These are phyloP conservation scores for Phoma sp. DNA, from an alignment of 2,329 filamentous ascomycete genomes.

Conservation along the genomic window DNA sequence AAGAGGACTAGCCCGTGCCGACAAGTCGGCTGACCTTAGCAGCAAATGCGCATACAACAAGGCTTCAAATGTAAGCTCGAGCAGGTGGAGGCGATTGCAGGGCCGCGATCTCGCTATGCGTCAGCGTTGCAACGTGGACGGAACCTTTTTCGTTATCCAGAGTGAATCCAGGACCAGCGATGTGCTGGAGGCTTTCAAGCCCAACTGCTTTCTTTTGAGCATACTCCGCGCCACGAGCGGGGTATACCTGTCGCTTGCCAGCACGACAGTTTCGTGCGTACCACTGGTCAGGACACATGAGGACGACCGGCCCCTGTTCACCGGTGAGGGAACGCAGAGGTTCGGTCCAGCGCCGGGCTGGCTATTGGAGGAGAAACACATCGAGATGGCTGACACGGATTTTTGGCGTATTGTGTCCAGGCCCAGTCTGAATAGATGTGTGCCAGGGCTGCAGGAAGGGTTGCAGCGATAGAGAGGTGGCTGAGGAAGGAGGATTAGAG, in stretches of 20 bases:
- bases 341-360: slow-evolving; percentile 13
- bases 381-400: slow-evolving; percentile 8
- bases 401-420: slow-evolving; percentile 15
- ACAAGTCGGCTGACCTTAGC: slow-evolving; percentile 19
- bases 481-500: slow-evolving; percentile 15
- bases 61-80: slow-evolving; percentile 17
- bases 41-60: neutral
- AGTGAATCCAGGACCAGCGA: slow-evolving; percentile 2
- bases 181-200: slow-evolving; percentile 8
- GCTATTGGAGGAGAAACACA: slow-evolving; percentile 33
- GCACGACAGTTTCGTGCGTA: slow-evolving; percentile 11
- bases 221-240: slow-evolving; percentile 33
- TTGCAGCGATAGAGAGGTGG: slow-evolving; percentile 17
- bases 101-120: slow-evolving; percentile 13
- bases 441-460: slow-evolving; percentile 14
- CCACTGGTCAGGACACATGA: slow-evolving; percentile 18
- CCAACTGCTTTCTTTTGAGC: slow-evolving; percentile 28
- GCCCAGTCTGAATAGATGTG: slow-evolving; percentile 6
- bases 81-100: slow-evolving; percentile 20
- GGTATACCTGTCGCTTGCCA: slow-evolving; percentile 17
- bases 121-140: neutral
- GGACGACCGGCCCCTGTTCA: slow-evolving; percentile 25
- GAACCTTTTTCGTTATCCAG: neutral
- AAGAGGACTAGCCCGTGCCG: slow-evolving; percentile 23
- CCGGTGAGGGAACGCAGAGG: slow-evolving; percentile 26